Conservation (phyloP, 306 rosid species). For the Astragalus membranaceus region DNA sequence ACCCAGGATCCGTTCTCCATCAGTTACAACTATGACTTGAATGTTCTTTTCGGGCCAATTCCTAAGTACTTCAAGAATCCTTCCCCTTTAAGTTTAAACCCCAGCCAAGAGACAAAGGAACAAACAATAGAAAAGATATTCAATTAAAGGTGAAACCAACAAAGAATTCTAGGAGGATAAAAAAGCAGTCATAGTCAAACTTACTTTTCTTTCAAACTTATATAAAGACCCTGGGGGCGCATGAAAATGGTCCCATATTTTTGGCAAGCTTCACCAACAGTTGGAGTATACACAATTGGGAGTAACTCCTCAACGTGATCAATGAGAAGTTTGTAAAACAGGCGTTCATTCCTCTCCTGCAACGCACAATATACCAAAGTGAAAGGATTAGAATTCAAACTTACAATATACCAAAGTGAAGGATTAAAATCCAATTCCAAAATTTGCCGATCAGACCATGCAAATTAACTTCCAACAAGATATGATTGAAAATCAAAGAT, state of each 20-base stretch:
- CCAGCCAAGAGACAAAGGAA: conserved; percentile 6
- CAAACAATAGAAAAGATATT: not conserved
- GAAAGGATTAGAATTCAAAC: conserved; percentile 3
- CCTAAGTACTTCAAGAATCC: conserved; percentile 82
- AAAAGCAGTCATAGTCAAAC: conserved; percentile 17
- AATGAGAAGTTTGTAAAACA: conserved; percentile 87
- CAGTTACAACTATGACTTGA: conserved; percentile 96
- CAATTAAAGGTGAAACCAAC: conserved; percentile 13
- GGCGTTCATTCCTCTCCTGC: conserved; percentile 83
- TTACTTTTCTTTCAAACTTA: conserved; percentile 93
- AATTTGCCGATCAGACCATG: not conserved
- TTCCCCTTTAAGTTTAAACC: conserved; percentile 56
- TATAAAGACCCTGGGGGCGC: conserved; percentile 94
- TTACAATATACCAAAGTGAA: not conserved
- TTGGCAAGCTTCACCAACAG: conserved; percentile 99
- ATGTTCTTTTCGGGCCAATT: conserved; percentile 96
- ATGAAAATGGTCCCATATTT: conserved; percentile 84
- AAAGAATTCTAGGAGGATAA: not conserved
- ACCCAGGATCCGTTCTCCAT: conserved; percentile 92
- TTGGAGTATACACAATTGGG: conserved; percentile 93
- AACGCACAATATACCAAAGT: conserved; percentile 9
- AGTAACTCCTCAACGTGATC: conserved; percentile 94
- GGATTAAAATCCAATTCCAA: conserved; percentile 1
- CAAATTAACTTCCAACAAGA: not conserved
- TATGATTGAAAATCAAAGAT: not conserved